Evolutionary conservation across 2,329 filamentous ascomycete species (phyloP).

Genomic region (Cladosporium oxysporum): DNA sequence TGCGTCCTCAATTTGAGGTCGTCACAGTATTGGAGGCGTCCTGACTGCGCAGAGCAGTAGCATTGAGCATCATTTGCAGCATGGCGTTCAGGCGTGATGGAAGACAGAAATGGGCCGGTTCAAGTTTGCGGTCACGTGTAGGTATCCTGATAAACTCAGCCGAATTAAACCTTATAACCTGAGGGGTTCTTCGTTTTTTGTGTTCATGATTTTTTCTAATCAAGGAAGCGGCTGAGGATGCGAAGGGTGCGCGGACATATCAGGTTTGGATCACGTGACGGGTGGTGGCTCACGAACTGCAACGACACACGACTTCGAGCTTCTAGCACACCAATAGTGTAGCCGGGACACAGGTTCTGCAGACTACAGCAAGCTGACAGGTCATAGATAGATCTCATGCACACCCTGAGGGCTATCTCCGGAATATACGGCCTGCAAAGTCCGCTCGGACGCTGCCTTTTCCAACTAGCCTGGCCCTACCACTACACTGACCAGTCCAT

Average conservation of each 20-base stretch:
- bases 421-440: too few relatives aligned
- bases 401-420: not conserved
- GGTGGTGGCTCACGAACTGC: not conserved
- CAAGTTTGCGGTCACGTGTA: not conserved
- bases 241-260: not conserved
- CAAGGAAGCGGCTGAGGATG: too few relatives aligned
- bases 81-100: conserved; percentile 16
- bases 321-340: not conserved
- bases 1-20: not conserved
- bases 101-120: conserved; percentile 1
- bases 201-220: not conserved
- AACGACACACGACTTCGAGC: not conserved
- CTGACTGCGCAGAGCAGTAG: not conserved
- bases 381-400: not conserved
- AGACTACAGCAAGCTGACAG: not conserved
- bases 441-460: not conserved
- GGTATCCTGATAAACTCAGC: not conserved
- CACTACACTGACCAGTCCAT: not conserved
- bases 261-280: not conserved
- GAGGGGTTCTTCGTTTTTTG: not conserved
- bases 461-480: not conserved
- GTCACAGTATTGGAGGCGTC: not conserved
- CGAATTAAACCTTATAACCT: not conserved
- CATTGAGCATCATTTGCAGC: conserved; percentile 12
- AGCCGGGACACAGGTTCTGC: not conserved